Evolutionary conservation across 2,329 filamentous ascomycete genomes (phyloP).

Genomic region (Neonectria hederae): DNA sequence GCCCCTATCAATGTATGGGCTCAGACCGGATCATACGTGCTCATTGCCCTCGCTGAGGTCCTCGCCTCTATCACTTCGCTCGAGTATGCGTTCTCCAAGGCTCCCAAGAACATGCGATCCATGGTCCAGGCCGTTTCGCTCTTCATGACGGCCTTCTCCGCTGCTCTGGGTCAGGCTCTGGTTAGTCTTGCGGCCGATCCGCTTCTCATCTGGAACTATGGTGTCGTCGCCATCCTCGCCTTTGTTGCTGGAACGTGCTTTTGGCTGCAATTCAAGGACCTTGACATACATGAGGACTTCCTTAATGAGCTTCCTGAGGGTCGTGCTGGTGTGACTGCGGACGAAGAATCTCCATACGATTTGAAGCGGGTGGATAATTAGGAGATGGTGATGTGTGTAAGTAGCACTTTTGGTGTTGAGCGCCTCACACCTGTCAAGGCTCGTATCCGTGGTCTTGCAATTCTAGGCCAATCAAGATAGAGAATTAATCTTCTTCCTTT

Average conservation of each 20-base stretch:
- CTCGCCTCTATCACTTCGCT: conserved; percentile 65
- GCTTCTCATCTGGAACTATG: conserved; percentile 79
- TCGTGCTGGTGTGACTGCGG: conserved; percentile 36
- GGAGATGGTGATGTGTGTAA: background rate
- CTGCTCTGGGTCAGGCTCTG: conserved; percentile 72
- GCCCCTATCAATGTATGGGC: conserved; percentile 71
- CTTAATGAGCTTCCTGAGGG: conserved; percentile 66
- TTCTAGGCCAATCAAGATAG: no score
- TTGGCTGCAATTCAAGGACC: conserved; percentile 69
- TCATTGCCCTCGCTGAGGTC: conserved; percentile 61
- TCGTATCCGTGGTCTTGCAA: no score
- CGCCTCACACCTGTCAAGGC: no score
- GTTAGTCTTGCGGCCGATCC: conserved; percentile 63
- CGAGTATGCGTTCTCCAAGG: conserved; percentile 81
- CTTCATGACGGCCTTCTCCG: conserved; percentile 74
- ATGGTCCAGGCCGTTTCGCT: conserved; percentile 74
- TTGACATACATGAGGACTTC: conserved; percentile 72
- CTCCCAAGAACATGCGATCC: conserved; percentile 79
- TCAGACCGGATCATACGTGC: conserved; percentile 60
- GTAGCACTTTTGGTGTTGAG: no score
- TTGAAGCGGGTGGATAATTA: conserved; percentile 25
- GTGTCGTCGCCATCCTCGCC: conserved; percentile 71
- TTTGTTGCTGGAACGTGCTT: conserved; percentile 71
- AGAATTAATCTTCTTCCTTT: no score
- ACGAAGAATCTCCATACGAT: conserved; percentile 33